Conservation (phyloP, 768 basidiomycete species). For the Tephrocybe sp. region DNA sequence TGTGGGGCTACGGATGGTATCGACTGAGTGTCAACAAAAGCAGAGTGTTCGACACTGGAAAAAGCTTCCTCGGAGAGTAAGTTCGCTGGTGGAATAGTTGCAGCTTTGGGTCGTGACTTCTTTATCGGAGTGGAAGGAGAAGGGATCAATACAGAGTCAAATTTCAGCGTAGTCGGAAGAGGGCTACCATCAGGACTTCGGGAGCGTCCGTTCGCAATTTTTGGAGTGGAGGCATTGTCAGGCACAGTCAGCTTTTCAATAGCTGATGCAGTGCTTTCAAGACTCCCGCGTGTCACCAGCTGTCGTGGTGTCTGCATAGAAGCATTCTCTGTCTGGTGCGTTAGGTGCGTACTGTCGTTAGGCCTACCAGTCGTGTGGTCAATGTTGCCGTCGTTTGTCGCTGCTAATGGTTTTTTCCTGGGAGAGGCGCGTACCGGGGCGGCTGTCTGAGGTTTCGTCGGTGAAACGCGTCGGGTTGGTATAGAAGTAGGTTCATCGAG, state of each 20-base stretch:
- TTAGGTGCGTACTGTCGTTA: not conserved
- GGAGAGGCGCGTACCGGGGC: slow-evolving; percentile 3
- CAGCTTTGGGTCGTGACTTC: not conserved
- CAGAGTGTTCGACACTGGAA: slow-evolving; percentile 6
- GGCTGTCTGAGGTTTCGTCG: not conserved
- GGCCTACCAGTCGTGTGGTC: not conserved
- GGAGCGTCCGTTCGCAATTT: not conserved
- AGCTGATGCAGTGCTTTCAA: not conserved
- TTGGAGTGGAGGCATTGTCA: not conserved
- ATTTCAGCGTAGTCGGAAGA: not conserved
- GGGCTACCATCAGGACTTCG: not conserved
- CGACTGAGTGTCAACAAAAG: not conserved
- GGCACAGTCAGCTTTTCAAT: not conserved
- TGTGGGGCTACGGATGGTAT: not conserved
- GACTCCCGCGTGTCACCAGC: not conserved
- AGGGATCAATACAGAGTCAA: slow-evolving; percentile 6
- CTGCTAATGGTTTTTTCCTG: slow-evolving; percentile 4
- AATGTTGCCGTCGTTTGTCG: slow-evolving; percentile 1
- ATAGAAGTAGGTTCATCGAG: not conserved
- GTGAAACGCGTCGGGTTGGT: not conserved
- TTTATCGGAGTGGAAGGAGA: not conserved
- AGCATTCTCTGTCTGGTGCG: not conserved
- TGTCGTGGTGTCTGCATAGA: not conserved
- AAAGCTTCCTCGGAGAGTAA: not conserved
- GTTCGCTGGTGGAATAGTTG: not conserved